These are phyloP conservation scores for Xerocomus spinulosus DNA, from an alignment of 768 basidiomycete genomes.

Conservation along the genomic window DNA sequence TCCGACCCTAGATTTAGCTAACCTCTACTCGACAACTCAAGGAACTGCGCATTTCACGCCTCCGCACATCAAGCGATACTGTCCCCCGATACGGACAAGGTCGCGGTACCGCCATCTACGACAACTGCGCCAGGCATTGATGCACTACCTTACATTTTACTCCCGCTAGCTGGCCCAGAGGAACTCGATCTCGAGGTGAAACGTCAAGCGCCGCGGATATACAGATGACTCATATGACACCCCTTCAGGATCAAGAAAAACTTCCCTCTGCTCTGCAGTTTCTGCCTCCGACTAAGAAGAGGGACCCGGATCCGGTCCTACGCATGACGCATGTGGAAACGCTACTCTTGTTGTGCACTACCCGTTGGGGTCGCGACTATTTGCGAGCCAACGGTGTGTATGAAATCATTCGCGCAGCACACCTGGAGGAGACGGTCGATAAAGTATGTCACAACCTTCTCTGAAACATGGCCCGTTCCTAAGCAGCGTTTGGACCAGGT, in stretches of 20 bases:
- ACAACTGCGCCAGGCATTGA: conserved; percentile 70
- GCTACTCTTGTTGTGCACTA: conserved; percentile 82
- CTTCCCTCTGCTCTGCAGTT: conserved; percentile 84
- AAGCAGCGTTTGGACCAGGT: conserved; percentile 44
- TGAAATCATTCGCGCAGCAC: conserved; percentile 72
- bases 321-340: conserved; percentile 87
- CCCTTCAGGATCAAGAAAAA: conserved; percentile 75
- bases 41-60: conserved; percentile 75
- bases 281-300: conserved; percentile 75
- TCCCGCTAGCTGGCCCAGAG: conserved; percentile 92
- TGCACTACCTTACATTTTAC: conserved; percentile 76
- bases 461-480: background rate
- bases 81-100: conserved; percentile 52
- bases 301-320: conserved; percentile 74
- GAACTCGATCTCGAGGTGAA: conserved; percentile 88
- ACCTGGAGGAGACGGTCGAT: conserved; percentile 75
- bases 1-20: conserved; percentile 1
- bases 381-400: conserved; percentile 81
- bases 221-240: background rate
- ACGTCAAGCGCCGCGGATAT: background rate
- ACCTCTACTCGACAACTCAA: conserved; percentile 28
- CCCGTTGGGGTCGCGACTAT: conserved; percentile 81
- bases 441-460: conserved; percentile 44
- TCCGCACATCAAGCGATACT: conserved; percentile 69
- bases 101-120: conserved; percentile 57